phyloP scores from a whole-genome alignment of 2,329 filamentous ascomycete species.

The Penicillium brasilianum region DNA sequence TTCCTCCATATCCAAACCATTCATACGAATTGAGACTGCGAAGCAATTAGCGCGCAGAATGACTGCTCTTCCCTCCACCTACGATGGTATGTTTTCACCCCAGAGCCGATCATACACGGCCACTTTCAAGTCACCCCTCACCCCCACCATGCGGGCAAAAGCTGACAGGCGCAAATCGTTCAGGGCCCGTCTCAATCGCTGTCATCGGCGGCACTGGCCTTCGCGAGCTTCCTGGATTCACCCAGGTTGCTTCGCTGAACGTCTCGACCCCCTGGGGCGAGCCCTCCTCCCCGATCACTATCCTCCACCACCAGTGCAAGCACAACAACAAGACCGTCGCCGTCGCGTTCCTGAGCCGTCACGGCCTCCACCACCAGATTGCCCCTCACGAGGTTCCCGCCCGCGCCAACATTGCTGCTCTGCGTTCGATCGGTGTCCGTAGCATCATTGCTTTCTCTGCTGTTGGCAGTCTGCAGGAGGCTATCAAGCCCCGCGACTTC shows the following conservation, averaged over 20 bases:
- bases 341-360: conserved; percentile 90
- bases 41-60: conserved; percentile 49
- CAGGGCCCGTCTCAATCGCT: conserved; percentile 74
- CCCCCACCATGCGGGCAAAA: conserved; percentile 20
- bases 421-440: conserved; percentile 86
- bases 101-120: neutral
- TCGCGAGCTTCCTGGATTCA: conserved; percentile 83
- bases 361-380: conserved; percentile 85
- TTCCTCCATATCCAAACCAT: conserved; percentile 34
- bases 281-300: conserved; percentile 77
- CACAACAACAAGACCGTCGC: conserved; percentile 65
- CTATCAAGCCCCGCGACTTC: conserved; percentile 95
- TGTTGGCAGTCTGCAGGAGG: conserved; percentile 88
- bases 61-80: conserved; percentile 62
- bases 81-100: conserved; percentile 59
- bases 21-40: conserved; percentile 39
- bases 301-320: conserved; percentile 82
- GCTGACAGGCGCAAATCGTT: conserved; percentile 21
- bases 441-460: conserved; percentile 93
- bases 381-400: conserved; percentile 94
- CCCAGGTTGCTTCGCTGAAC: conserved; percentile 77
- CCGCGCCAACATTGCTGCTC: conserved; percentile 97
- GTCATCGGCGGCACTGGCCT: conserved; percentile 95
- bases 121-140: conserved; percentile 9
- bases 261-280: conserved; percentile 85